Conservation (phyloP, 768 basidiomycete species). For the Pisolithus tinctorius region DNA sequence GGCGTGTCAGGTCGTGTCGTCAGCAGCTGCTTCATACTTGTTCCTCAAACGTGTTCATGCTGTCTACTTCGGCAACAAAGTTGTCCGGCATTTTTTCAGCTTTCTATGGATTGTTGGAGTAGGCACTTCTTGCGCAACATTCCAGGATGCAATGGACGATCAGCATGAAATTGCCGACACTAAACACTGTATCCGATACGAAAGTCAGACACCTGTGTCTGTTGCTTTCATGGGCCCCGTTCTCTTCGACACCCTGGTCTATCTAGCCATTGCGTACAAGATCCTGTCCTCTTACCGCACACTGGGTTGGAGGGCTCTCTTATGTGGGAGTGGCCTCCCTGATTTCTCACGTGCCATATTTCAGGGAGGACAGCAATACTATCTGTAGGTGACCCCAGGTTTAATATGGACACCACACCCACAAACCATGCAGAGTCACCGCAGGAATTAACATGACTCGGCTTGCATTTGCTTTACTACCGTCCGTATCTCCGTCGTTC, state of each 20-base stretch:
- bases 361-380: constrained; percentile 33
- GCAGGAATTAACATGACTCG: constrained; percentile 24
- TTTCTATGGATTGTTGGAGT: constrained; percentile 27
- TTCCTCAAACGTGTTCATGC: constrained; percentile 34
- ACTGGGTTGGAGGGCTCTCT: constrained; percentile 13
- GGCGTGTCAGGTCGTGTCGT: constrained; percentile 13
- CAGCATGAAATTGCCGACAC: constrained; percentile 27
- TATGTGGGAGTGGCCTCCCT: constrained; percentile 22
- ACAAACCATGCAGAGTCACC: constrained; percentile 23
- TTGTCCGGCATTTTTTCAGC: constrained; percentile 19
- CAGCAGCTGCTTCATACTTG: constrained; percentile 26
- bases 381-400: constrained; percentile 21
- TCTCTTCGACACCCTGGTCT: constrained; percentile 28
- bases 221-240: constrained; percentile 23
- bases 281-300: constrained; percentile 15
- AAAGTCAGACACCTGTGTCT: constrained; percentile 17
- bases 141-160: constrained; percentile 18
- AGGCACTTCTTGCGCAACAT: constrained; percentile 19
- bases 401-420: not conserved
- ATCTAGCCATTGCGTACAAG: constrained; percentile 27
- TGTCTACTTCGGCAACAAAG: constrained; percentile 20
- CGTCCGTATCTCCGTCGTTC: constrained; percentile 14
- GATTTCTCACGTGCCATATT: constrained; percentile 28
- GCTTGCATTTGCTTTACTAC: constrained; percentile 11
- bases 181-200: constrained; percentile 22